Evolutionary conservation across 805 yeast genomes (phyloP), one percentile per base, ranked within the genome.

Genomic region (Pichia manshurica): DNA sequence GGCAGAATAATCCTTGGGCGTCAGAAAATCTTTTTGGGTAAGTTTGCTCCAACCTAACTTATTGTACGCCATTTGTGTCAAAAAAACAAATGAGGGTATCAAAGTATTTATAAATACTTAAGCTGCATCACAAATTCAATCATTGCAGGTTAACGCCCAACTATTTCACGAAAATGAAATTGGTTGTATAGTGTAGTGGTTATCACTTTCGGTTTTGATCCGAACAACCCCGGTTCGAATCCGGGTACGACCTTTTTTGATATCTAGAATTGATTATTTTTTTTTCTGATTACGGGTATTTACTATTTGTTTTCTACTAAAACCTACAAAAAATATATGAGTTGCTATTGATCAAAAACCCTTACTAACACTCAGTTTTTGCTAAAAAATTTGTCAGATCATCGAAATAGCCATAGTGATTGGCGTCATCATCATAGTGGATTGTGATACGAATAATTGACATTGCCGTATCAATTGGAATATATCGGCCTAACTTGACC

Each of bases 161-260:
- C n/a, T n/a, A n/a, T n/a, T n/a, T n/a, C n/a, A n/a, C n/a, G n/a
- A n/a, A n/a, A n/a, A n/a, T n/a, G n/a, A n/a, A n/a, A 25, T 25
- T 25, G 69, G 69, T 65, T 65, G 65, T 77, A 77, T 80, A 78
- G 84, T 79, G 84, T 80, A 80, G 84, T 78, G 84, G 84, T 80
- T 78, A 80, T 80, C 84, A 80, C 85, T 73, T 73, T 78, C 78
- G 84, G 84, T 80, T 80, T 77, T 80, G 86, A 80, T 80, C 85
- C 85, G 78, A 67, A 72, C 80, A 78, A 81, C 85, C 84, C 84
- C 84, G 78, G 85, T 81, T 81, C 86, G 85, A 81, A 78, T 78
- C 85, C 85, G 85, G 85, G 85, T 76, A 77, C 77, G 86, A 79
- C 84, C 85, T 79, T 47, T 50, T 47, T 57, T 56, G 38, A 38